Evolutionary conservation across 2,329 filamentous ascomycete genomes (phyloP).

Genomic region (Trichophyton benhamiae): DNA sequence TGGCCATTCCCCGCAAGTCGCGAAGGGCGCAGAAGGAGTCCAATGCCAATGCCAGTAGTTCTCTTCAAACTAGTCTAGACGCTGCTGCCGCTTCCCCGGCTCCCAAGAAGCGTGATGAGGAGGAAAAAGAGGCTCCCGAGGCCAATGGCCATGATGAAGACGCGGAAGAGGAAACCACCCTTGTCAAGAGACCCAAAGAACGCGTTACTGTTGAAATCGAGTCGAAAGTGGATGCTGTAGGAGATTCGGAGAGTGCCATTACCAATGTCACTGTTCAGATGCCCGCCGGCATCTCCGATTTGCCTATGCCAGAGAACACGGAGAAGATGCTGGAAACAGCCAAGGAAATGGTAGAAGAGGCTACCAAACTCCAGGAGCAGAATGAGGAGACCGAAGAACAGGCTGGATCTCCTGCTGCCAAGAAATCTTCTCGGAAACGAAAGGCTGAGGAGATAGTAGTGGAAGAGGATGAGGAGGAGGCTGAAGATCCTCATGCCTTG

Average conservation of each 20-base stretch:
- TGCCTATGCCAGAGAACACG: conserved; percentile 65
- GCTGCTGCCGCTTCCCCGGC: conserved; percentile 25
- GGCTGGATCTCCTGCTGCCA: conserved; percentile 13
- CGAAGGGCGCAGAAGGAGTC: conserved; percentile 38
- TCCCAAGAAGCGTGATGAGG: conserved; percentile 17
- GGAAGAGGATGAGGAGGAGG: conserved; percentile 30
- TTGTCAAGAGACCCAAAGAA: conserved; percentile 11
- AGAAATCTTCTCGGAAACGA: conserved; percentile 46
- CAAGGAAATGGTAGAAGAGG: conserved; percentile 72
- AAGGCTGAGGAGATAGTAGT: conserved; percentile 58
- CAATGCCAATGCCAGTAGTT: conserved; percentile 37
- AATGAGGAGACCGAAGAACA: conserved; percentile 22
- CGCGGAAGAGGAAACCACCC: conserved; percentile 4
- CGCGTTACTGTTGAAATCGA: conserved; percentile 59
- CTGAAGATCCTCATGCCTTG: conserved; percentile 26
- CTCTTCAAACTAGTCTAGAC: conserved; percentile 38
- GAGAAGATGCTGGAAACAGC: conserved; percentile 75
- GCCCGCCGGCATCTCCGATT: conserved; percentile 52
- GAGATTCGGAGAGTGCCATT: conserved; percentile 54
- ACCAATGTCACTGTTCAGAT: conserved; percentile 67
- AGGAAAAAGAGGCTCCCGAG: conserved; percentile 19
- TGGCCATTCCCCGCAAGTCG: conserved; percentile 44
- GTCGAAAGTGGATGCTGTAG: conserved; percentile 42
- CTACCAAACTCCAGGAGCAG: conserved; percentile 39
- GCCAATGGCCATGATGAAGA: conserved; percentile 24